Evolutionary conservation across 2,329 filamentous ascomycete genomes (phyloP), one percentile per base, ranked within the genome.

Genomic region (Lizonia empirigonia): DNA sequence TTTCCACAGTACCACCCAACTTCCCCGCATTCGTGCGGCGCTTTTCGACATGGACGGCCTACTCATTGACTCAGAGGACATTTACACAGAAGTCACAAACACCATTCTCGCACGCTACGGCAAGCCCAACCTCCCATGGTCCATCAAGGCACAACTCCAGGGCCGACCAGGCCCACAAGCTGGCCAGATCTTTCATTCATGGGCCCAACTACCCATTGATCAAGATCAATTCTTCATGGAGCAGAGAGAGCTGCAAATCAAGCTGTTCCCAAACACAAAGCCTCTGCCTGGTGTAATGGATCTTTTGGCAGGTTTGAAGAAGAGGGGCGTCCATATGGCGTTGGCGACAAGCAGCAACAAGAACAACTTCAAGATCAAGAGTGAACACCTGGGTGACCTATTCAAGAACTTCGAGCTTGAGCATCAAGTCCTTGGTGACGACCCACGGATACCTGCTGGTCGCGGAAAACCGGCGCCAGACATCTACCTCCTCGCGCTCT

Each of bases 31-130:
- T 52, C 84, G 91, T 63, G 94, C 93, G 62, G 97, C 92, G 75
- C 86, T 99, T 59, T 97, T 99, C 74, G 94, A 99, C 79, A 97
- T 97, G 92, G 94, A 99, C 75, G 94, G 94, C 54, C 87, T 99
- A 27, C 84, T 99, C 16, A 89, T 99, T 70, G 87, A 97, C 75
- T 91, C 90, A 26, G 94, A 97, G 78, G 94, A 97, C 69, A 78
- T 85, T 51, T 97, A 97, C 79, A 94, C 91, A 0, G 71, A 83
- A 20, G 88, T 89, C 74, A 88, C 91, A 55, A 97, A 99, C 76
- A 79, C 85, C 19, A 83, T 97, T 29, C 86, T 99, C 30, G 79
- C 81, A 49, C 85, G 88, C 68, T 90, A 94, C 74, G 49, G 81
- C 65, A 85, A 85, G 40, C 88, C 90, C 1, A 72, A 78, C 12